These are phyloP conservation scores for Crinitomyces ghanaensis DNA, from an alignment of 805 yeast species.

Conservation along the genomic window DNA sequence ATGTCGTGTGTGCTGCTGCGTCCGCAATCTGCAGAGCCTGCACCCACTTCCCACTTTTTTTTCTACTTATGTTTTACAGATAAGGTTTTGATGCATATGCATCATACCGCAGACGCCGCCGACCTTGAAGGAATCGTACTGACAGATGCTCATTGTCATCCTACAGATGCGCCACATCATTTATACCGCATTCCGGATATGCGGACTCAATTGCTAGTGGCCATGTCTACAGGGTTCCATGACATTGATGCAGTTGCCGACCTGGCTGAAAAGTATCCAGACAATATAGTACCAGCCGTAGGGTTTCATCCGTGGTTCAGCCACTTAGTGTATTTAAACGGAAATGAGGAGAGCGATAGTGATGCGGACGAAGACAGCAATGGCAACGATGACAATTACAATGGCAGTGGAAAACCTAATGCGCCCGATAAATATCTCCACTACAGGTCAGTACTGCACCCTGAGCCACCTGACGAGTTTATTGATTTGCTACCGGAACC, in stretches of 20 bases:
- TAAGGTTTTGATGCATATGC: too few species aligned
- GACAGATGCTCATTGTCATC: conserved; percentile 32
- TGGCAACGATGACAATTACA: too few species aligned
- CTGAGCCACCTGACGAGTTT: conserved; percentile 28
- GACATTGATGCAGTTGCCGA: conserved; percentile 25
- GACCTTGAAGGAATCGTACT: conserved; percentile 7
- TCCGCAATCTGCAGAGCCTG: too few species aligned
- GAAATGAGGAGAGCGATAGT: too few species aligned
- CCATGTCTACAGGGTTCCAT: conserved; percentile 28
- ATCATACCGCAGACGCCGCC: too few species aligned
- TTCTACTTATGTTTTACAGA: too few species aligned
- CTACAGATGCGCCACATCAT: conserved; percentile 23
- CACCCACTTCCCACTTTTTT: too few species aligned
- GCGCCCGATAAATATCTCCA: conserved; percentile 31
- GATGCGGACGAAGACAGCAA: too few species aligned
- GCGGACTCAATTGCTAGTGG: conserved; percentile 16
- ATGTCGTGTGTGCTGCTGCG: too few species aligned
- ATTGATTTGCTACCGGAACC: conserved; percentile 53
- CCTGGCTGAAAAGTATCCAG: conserved; percentile 18
- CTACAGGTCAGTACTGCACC: conserved; percentile 40
- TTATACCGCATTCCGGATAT: conserved; percentile 13
- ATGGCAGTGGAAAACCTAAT: conserved; percentile 5
- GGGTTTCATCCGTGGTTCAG: conserved; percentile 90
- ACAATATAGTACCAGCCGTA: conserved; percentile 26
- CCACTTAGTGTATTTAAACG: conserved; percentile 43